A percentile compares a stretch with the other conserved stretches of the same genome.
These are phyloP conservation scores for Lagenaria siceraria DNA, from an alignment of 306 rosid species.

Conservation along the genomic window DNA sequence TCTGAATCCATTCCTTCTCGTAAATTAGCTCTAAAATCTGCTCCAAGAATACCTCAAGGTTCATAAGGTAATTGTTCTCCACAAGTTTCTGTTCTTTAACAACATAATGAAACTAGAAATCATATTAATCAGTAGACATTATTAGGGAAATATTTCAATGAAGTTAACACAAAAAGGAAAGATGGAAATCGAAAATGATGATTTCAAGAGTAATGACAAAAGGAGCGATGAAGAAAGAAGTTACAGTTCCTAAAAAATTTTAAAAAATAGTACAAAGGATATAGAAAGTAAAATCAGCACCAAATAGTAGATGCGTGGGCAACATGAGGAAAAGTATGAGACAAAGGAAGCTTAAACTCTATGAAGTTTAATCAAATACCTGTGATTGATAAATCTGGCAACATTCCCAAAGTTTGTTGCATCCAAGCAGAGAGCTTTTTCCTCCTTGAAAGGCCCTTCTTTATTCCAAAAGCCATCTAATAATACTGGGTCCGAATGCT, in stretches of 20 bases:
- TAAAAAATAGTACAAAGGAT: not conserved
- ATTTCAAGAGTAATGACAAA: not conserved
- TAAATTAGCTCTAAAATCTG: not conserved
- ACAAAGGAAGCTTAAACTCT: not conserved
- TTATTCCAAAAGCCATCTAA: constrained; percentile 76
- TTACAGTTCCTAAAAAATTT: not conserved
- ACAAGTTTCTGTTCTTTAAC: not conserved
- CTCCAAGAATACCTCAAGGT: not conserved
- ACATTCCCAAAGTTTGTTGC: constrained; percentile 74
- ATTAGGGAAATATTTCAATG: not conserved
- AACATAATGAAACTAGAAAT: not conserved
- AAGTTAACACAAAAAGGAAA: not conserved
- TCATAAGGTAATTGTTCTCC: not conserved
- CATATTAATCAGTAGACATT: not conserved
- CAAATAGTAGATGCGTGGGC: not conserved
- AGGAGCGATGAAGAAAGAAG: not conserved
- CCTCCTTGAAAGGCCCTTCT: constrained; percentile 29
- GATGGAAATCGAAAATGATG: not conserved
- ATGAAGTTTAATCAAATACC: constrained; percentile 32
- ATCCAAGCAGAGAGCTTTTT: constrained; percentile 76
- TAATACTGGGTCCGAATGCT: constrained; percentile 28
- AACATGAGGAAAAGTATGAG: not conserved
- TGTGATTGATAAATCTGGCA: constrained; percentile 89
- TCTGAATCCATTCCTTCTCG: not conserved
- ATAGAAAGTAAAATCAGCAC: not conserved